These are phyloP conservation scores for Helicocarpus griseus DNA, from an alignment of 2,329 filamentous ascomycete genomes.

Conservation along the genomic window DNA sequence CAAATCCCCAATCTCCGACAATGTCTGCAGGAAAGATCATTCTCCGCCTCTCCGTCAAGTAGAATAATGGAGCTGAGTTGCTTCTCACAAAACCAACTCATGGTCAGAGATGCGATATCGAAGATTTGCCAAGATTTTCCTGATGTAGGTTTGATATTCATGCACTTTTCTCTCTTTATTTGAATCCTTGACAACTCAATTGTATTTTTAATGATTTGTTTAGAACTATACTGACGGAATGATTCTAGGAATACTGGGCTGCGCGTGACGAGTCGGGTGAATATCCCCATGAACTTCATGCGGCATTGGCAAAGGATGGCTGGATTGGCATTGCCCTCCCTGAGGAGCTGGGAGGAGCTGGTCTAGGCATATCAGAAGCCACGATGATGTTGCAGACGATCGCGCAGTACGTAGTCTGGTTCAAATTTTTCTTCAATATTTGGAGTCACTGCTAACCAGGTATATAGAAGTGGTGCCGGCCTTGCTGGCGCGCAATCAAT, in stretches of 20 bases:
- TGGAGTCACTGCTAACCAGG: background rate
- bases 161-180: background rate
- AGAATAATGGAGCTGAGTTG: conserved; percentile 60
- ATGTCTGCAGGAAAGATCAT: conserved; percentile 11
- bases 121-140: conserved; percentile 62
- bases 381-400: conserved; percentile 85
- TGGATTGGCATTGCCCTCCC: conserved; percentile 77
- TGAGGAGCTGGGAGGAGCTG: conserved; percentile 63
- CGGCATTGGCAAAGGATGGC: conserved; percentile 61
- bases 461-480: conserved; percentile 54
- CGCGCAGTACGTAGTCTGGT: conserved; percentile 43
- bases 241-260: conserved; percentile 57
- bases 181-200: conserved; percentile 7
- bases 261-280: conserved; percentile 59
- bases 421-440: background rate
- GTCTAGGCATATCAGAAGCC: conserved; percentile 67
- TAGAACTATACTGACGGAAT: background rate
- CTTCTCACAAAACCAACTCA: conserved; percentile 63
- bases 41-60: conserved; percentile 24
- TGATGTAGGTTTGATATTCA: conserved; percentile 34
- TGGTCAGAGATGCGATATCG: conserved; percentile 59
- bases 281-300: conserved; percentile 68
- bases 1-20: background rate
- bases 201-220: background rate
- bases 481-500: conserved; percentile 58